A percentile compares a stretch with the other conserved stretches of the same genome.
phyloP scores from a whole-genome alignment of 2,329 filamentous ascomycete species.

The Colletotrichum eleusines region DNA sequence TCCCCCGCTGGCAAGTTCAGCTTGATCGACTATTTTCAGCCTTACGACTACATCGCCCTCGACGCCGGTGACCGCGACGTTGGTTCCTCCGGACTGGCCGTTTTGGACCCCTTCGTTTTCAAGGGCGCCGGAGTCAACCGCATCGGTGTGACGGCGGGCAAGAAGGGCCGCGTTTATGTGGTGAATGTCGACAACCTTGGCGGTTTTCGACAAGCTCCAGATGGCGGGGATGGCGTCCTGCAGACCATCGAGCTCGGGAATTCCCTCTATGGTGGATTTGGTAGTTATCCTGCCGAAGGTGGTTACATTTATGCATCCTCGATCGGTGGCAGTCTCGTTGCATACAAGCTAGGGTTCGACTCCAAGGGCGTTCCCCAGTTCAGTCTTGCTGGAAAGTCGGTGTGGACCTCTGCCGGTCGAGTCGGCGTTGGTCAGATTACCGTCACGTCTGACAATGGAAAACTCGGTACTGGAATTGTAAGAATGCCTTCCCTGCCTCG shows the following conservation, averaged over 20 bases:
- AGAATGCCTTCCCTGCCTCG: not conserved
- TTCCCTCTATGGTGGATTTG: conserved; percentile 53
- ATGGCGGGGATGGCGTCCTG: conserved; percentile 52
- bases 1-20: conserved; percentile 43
- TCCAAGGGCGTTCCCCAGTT: conserved; percentile 48
- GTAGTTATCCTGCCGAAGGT: conserved; percentile 57
- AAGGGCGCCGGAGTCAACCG: conserved; percentile 50
- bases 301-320: conserved; percentile 55
- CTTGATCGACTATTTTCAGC: conserved; percentile 55
- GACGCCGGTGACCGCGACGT: conserved; percentile 56
- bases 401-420: conserved; percentile 46
- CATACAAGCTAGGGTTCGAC: conserved; percentile 43
- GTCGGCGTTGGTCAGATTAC: conserved; percentile 51
- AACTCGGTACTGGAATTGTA: conserved; percentile 52
- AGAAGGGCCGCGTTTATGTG: conserved; percentile 55
- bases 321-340: conserved; percentile 45
- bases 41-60: conserved; percentile 54
- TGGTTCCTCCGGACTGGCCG: conserved; percentile 50
- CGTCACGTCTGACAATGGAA: conserved; percentile 53
- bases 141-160: conserved; percentile 54
- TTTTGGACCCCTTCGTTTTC: conserved; percentile 52
- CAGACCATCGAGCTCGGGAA: conserved; percentile 51
- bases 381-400: conserved; percentile 48
- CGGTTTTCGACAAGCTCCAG: conserved; percentile 54
- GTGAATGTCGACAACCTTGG: conserved; percentile 57